Percentiles rank a stretch among this genome's conserved stretches.
These are phyloP conservation scores for Sisymbrium irio DNA, from an alignment of 345 rosid genomes.

Conservation along the genomic window DNA sequence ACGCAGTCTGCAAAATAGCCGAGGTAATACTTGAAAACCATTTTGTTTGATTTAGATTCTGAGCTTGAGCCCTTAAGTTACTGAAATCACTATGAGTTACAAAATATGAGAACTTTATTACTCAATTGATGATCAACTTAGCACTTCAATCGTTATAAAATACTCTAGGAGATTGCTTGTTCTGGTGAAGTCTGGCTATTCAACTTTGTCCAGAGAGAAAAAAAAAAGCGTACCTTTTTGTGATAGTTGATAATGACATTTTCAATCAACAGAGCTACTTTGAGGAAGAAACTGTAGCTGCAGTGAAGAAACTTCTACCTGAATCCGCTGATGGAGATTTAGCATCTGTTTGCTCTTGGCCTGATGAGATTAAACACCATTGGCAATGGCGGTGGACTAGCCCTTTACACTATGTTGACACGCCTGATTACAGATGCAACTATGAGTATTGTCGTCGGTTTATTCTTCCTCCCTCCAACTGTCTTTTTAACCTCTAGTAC, in stretches of 20 bases:
- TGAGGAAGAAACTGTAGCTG: conserved; percentile 60
- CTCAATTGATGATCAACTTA: background rate
- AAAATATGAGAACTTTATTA: background rate
- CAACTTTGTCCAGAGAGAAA: background rate
- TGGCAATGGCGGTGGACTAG: conserved; percentile 75
- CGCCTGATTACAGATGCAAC: conserved; percentile 90
- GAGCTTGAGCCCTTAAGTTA: background rate
- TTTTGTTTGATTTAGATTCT: background rate
- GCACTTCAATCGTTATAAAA: background rate
- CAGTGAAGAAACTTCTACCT: conserved; percentile 68
- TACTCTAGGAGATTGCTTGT: background rate
- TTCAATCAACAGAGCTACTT: conserved; percentile 52
- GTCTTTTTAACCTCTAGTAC: background rate
- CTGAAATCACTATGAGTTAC: background rate
- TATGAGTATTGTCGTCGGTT: conserved; percentile 78
- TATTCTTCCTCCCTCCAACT: background rate
- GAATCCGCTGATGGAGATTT: conserved; percentile 79
- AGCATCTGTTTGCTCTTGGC: conserved; percentile 89
- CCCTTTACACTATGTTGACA: conserved; percentile 82
- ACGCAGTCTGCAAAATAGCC: conserved; percentile 75
- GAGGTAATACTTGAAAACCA: conserved; percentile 43
- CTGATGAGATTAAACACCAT: conserved; percentile 62
- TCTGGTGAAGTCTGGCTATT: background rate
- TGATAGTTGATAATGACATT: conserved; percentile 8
- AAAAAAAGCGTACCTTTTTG: background rate